Base-by-base conservation (phyloP, 2,329 filamentous ascomycete species). In the Paecilomyces sp. region DNA sequence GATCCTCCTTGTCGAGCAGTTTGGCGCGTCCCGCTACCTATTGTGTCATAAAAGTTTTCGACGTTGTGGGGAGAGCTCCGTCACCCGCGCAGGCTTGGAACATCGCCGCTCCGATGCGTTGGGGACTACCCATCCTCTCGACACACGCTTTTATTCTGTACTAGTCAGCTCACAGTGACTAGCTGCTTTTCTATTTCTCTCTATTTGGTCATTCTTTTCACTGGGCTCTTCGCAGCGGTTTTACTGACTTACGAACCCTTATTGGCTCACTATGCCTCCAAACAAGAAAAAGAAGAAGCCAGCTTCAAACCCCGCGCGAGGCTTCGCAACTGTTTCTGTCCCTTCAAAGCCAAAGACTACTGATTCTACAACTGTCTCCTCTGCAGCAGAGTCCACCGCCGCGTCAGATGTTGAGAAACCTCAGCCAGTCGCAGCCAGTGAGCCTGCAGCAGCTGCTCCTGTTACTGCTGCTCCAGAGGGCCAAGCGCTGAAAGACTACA, bases 281-380 rank as follows among this genome's bases (percentile, higher is more conserved):
- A 79, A 80, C 63, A 89, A 91, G 76, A 96, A 96, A 79, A 96
- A 97, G 80, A 95, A 91, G 82, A 97, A 97, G 83, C 83, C 89
- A 58, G 85, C 85, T 28, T 85, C 88, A 33, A 97, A 97, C 75
- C 91, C 92, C 61, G 91, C 92, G 47, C 84, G 94, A 74, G 94
- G 92, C 18, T 96, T 97, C 77, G 91, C 93, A 64, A 99, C 94
- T 4, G 95, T 91, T 12, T 97, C 93, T 1, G 84, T 96, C 61
- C 91, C 92, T 52, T 95, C 91, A 25, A 96, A 92, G 72, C 80
- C 84, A 54, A 91, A 93, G 70, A 63, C 74, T 60, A 71, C 76
- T 41, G 74, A 77, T 51, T 63, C 68, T 52, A 71, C 71, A 53
- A 61, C 69, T 5, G 67, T 67, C 22, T 60, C 71, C 22, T 68